A percentile compares a stretch with the other conserved stretches of the same genome.
These are phyloP conservation scores for Solanum hybrid DNA, from an alignment of 305 asterid species.

Conservation along the genomic window DNA sequence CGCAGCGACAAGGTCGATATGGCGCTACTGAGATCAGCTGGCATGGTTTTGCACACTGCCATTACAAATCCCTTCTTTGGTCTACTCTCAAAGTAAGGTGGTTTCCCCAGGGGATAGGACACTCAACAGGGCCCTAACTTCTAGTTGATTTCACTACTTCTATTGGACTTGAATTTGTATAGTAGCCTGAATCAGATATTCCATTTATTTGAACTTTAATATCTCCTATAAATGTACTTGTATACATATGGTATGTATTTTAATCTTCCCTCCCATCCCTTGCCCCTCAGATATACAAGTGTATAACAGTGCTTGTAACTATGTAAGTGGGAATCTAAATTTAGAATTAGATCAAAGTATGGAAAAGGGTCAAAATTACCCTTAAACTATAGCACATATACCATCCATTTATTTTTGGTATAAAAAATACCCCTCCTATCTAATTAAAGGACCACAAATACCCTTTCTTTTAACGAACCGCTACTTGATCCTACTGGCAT, in stretches of 20 bases:
- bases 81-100: slow-evolving; percentile 39
- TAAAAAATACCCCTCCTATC: too few relatives aligned
- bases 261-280: background rate
- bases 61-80: slow-evolving; percentile 68
- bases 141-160: too few relatives aligned
- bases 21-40: slow-evolving; percentile 31
- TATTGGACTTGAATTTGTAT: background rate
- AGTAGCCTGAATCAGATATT: background rate
- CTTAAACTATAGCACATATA: too few relatives aligned
- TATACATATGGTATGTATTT: background rate
- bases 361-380: too few relatives aligned
- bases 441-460: too few relatives aligned
- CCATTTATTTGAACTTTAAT: background rate
- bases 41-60: slow-evolving; percentile 45
- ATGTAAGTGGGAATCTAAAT: background rate
- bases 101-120: background rate
- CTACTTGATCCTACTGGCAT: too few relatives aligned
- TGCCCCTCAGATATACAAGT: background rate
- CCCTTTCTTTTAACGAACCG: too few relatives aligned
- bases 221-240: background rate
- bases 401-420: too few relatives aligned
- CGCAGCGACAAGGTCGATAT: slow-evolving; percentile 41
- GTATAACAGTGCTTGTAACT: background rate
- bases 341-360: background rate
- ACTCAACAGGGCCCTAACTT: too few relatives aligned